Percentiles rank a stretch among this genome's conserved stretches.
These are phyloP conservation scores for Conoideocrella luteorostrata DNA, from an alignment of 2,329 filamentous ascomycete species.

Conservation along the genomic window DNA sequence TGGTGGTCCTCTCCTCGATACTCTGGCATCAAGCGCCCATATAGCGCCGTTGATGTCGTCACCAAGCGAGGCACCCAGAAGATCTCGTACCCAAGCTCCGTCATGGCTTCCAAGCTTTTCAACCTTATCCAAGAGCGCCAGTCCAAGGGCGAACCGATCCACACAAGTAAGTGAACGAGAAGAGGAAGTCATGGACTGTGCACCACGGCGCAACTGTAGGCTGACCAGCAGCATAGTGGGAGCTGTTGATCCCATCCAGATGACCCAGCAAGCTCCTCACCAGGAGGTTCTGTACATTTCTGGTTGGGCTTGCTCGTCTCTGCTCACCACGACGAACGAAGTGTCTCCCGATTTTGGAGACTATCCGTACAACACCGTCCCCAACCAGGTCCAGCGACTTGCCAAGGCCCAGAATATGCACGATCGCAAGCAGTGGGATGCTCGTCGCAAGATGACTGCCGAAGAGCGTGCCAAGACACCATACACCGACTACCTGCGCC, in stretches of 20 bases:
- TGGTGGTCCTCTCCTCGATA: conserved; percentile 89
- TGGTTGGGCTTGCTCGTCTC: conserved; percentile 93
- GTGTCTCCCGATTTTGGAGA: conserved; percentile 97
- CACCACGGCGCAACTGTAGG: no score
- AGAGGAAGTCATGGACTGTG: not conserved
- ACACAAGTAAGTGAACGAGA: conserved; percentile 62
- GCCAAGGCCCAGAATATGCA: conserved; percentile 97
- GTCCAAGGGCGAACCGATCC: conserved; percentile 77
- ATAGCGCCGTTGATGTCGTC: conserved; percentile 84
- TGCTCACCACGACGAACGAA: conserved; percentile 91
- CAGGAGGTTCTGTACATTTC: conserved; percentile 96
- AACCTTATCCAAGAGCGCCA: conserved; percentile 74
- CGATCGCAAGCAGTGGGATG: conserved; percentile 91
- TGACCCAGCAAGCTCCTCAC: conserved; percentile 95
- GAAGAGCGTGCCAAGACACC: conserved; percentile 69
- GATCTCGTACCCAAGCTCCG: conserved; percentile 82
- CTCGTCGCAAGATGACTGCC: conserved; percentile 67
- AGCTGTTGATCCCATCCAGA: conserved; percentile 96
- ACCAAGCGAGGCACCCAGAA: conserved; percentile 85
- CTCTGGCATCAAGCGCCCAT: conserved; percentile 84
- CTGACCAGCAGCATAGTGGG: conserved; percentile 57
- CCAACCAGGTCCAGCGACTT: conserved; percentile 92
- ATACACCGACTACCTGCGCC: conserved; percentile 86
- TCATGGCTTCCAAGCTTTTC: conserved; percentile 94
- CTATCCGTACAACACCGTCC: conserved; percentile 98